Evolutionary conservation across 2,329 filamentous ascomycete species (phyloP).

Genomic region (Hortaea werneckii): DNA sequence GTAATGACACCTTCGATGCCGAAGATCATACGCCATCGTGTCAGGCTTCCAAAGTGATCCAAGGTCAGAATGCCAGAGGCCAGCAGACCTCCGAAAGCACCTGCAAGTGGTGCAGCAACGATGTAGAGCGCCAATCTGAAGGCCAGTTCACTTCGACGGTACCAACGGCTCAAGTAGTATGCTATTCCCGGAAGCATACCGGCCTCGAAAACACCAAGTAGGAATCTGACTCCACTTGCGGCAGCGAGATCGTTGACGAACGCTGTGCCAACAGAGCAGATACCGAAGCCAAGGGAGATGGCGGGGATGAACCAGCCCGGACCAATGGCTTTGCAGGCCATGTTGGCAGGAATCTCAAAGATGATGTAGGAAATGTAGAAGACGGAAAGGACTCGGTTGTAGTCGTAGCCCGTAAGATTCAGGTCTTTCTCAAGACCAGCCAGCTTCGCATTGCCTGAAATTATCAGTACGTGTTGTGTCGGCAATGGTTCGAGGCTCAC

Average conservation of each 20-base stretch:
- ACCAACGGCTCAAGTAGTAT: conserved; percentile 65
- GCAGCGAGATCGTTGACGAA: conserved; percentile 49
- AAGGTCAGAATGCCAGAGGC: conserved; percentile 52
- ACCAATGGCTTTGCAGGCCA: conserved; percentile 60
- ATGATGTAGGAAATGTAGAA: conserved; percentile 68
- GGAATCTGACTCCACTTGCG: conserved; percentile 53
- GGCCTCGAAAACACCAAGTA: conserved; percentile 59
- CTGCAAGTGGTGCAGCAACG: conserved; percentile 59
- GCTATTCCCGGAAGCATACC: conserved; percentile 66
- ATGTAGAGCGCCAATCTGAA: conserved; percentile 61
- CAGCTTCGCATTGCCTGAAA: conserved; percentile 28
- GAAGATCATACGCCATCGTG: conserved; percentile 61
- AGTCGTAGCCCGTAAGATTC: conserved; percentile 24
- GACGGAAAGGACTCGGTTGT: conserved; percentile 56
- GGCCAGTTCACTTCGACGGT: conserved; percentile 56
- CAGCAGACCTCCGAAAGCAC: conserved; percentile 60
- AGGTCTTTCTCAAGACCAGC: neutral
- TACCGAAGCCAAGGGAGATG: conserved; percentile 53
- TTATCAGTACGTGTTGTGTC: neutral
- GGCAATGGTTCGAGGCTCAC: conserved; percentile 21
- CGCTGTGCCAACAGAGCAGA: conserved; percentile 52
- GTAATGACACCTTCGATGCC: conserved; percentile 61
- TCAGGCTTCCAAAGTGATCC: conserved; percentile 45
- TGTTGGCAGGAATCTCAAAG: conserved; percentile 60
- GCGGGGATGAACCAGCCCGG: conserved; percentile 62